Evolutionary conservation across 306 rosid species (phyloP).

Genomic region (Quercus dentata): DNA sequence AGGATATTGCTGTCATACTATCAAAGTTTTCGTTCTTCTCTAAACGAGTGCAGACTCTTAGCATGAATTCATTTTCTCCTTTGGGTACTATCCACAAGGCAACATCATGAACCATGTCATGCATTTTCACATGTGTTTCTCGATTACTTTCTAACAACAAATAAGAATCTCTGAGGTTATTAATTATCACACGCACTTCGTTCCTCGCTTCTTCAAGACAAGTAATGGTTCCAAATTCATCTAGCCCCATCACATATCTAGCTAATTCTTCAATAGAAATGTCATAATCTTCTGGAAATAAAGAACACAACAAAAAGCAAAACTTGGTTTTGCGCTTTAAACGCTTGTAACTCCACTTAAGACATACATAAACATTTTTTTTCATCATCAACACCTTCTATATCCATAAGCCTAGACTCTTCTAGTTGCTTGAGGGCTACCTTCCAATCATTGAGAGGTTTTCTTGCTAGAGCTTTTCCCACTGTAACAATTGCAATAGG

Average conservation of each 20-base stretch:
- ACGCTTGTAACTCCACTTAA: constrained; percentile 2
- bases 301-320: constrained; percentile 12
- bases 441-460: background rate
- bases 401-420: background rate
- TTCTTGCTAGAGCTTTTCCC: background rate
- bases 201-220: background rate
- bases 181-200: background rate
- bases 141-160: too few species aligned
- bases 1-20: background rate
- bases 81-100: too few species aligned
- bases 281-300: constrained; percentile 21
- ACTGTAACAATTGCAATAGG: constrained; percentile 8
- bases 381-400: background rate
- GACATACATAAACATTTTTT: background rate
- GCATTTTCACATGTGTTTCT: too few species aligned
- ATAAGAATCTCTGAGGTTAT: too few species aligned
- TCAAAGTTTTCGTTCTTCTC: background rate
- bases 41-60: background rate
- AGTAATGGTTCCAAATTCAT: background rate
- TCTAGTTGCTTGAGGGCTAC: background rate
- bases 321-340: background rate
- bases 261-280: background rate
- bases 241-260: background rate
- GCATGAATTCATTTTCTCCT: background rate
- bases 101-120: too few species aligned